Evolutionary conservation across 306 rosid species (phyloP).

Genomic region (Lotus japonicus): DNA sequence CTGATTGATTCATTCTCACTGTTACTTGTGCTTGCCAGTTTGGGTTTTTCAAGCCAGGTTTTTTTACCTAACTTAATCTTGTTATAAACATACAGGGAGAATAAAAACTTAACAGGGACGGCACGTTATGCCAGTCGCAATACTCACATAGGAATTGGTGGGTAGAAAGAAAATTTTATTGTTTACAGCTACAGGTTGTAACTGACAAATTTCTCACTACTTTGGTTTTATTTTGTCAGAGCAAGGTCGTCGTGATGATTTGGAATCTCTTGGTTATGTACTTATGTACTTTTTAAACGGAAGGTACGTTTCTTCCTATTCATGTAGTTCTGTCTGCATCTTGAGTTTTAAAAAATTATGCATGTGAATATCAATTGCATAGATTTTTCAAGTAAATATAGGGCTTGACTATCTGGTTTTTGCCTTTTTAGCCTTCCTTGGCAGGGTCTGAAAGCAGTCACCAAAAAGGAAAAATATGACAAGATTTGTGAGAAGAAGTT

Average conservation of each 20-base stretch:
- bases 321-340: slow-evolving; percentile 9
- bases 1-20: not conserved
- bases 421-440: slow-evolving; percentile 74
- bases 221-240: slow-evolving; percentile 41
- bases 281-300: slow-evolving; percentile 81
- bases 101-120: slow-evolving; percentile 79
- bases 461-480: slow-evolving; percentile 76
- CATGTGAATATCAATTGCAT: not conserved
- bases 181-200: not conserved
- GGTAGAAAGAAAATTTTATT: slow-evolving; percentile 17
- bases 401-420: slow-evolving; percentile 22
- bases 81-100: slow-evolving; percentile 58
- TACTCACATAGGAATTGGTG: slow-evolving; percentile 82
- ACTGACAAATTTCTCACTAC: slow-evolving; percentile 12
- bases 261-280: slow-evolving; percentile 87
- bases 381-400: not conserved
- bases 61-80: slow-evolving; percentile 27
- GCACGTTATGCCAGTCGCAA: slow-evolving; percentile 90
- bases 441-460: slow-evolving; percentile 83
- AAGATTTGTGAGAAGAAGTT: slow-evolving; percentile 78
- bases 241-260: slow-evolving; percentile 89
- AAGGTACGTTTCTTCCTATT: slow-evolving; percentile 47
- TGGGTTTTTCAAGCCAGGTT: not conserved
- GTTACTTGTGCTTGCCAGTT: slow-evolving; percentile 6
- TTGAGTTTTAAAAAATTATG: not conserved